phyloP scores from a whole-genome alignment of 305 asterid genomes.

The Coffea humblotiana region DNA sequence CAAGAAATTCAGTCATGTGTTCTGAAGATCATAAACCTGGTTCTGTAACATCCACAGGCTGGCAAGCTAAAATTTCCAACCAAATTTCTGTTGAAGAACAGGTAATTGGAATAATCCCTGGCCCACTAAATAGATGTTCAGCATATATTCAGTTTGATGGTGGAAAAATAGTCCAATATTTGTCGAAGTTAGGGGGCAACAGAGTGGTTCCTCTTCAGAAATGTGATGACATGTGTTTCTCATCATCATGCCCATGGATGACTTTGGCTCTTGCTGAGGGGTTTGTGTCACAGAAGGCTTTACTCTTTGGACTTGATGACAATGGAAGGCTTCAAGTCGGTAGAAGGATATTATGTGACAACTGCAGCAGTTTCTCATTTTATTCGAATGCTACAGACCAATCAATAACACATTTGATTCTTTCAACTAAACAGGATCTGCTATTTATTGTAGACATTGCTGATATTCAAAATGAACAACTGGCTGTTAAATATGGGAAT shows the following conservation, averaged over 20 bases:
- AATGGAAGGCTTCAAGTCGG: constrained; percentile 65
- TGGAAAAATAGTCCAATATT: constrained; percentile 68
- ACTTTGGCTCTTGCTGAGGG: constrained; percentile 47
- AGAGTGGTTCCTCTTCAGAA: constrained; percentile 48
- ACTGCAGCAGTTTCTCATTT: constrained; percentile 77
- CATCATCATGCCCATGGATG: constrained; percentile 79
- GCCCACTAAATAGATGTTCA: constrained; percentile 44
- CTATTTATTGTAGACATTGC: constrained; percentile 70
- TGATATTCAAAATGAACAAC: constrained; percentile 61
- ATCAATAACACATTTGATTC: constrained; percentile 66
- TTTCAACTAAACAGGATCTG: constrained; percentile 79
- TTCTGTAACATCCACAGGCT: constrained; percentile 76
- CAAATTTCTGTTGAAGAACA: constrained; percentile 55
- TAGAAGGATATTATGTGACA: constrained; percentile 68
- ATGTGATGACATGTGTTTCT: constrained; percentile 62
- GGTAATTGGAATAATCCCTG: constrained; percentile 53
- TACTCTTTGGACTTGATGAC: constrained; percentile 86
- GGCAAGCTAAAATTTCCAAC: constrained; percentile 58
- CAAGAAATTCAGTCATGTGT: constrained; percentile 68
- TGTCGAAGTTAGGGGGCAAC: constrained; percentile 47
- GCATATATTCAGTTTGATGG: constrained; percentile 80
- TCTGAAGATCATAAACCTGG: constrained; percentile 65
- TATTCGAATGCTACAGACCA: constrained; percentile 74
- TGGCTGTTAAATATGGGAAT: constrained; percentile 64
- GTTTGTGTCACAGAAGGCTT: constrained; percentile 40